These are phyloP conservation scores for Tolypocladium nubicola DNA, from an alignment of 2,329 filamentous ascomycete species.

Conservation along the genomic window DNA sequence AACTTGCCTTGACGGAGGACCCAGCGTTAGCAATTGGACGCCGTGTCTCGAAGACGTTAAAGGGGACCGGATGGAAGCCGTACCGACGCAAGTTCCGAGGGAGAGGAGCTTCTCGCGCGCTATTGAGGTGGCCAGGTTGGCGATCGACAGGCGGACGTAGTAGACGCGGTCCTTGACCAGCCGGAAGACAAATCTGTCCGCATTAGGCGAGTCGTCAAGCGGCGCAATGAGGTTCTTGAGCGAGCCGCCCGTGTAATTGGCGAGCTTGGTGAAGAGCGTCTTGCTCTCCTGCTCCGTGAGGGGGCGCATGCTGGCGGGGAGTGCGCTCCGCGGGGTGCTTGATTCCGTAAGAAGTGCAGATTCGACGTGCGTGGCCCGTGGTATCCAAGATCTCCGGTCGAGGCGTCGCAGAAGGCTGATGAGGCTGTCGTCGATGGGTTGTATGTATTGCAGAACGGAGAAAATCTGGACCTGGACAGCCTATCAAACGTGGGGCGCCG, in stretches of 20 bases:
- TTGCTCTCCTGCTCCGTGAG: slow-evolving; percentile 72
- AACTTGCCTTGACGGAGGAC: slow-evolving; percentile 57
- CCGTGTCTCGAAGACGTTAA: too few relatives aligned
- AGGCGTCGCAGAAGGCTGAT: not conserved
- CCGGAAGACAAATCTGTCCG: slow-evolving; percentile 78
- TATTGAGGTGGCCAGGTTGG: slow-evolving; percentile 83
- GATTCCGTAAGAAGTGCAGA: not conserved
- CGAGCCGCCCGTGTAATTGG: slow-evolving; percentile 81
- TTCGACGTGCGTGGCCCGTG: not conserved
- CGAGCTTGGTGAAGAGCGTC: slow-evolving; percentile 83
- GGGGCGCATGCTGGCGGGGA: slow-evolving; percentile 55
- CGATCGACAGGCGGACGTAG: slow-evolving; percentile 81
- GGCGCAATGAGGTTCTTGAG: slow-evolving; percentile 77
- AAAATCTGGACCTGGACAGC: not conserved
- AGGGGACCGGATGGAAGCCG: slow-evolving; percentile 1
- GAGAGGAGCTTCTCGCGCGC: slow-evolving; percentile 73
- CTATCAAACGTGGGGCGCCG: not conserved
- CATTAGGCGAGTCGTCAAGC: slow-evolving; percentile 53
- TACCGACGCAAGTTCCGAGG: slow-evolving; percentile 74
- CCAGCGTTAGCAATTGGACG: slow-evolving; percentile 5
- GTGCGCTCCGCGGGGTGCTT: not conserved
- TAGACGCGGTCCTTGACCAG: slow-evolving; percentile 77
- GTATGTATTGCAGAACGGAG: not conserved
- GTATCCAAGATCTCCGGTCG: not conserved
- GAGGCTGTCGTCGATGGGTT: not conserved